A percentile compares a stretch with the other conserved stretches of the same genome.
These are phyloP conservation scores for Saitozyma sp. DNA, from an alignment of 768 basidiomycete species.

Conservation along the genomic window DNA sequence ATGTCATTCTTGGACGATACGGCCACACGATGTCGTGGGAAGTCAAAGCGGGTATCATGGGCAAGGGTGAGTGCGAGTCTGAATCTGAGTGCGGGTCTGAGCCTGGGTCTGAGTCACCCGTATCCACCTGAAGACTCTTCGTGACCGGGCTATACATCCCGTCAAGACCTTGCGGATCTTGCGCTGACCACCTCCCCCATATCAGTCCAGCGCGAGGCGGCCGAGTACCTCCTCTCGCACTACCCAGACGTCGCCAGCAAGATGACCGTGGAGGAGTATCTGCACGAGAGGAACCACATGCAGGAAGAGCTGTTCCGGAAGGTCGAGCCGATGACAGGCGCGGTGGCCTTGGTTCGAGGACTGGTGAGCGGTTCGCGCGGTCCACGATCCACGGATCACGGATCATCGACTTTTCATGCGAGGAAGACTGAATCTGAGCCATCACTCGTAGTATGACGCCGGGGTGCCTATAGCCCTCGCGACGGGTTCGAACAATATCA, in stretches of 20 bases:
- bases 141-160: too few species aligned
- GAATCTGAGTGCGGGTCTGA: too few species aligned
- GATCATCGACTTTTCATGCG: not conserved
- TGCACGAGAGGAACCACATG: slow-evolving; percentile 35
- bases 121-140: not conserved
- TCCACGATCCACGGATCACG: not conserved
- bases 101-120: not conserved
- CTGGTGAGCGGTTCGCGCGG: slow-evolving; percentile 33
- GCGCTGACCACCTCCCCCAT: not conserved
- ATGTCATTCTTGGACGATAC: slow-evolving; percentile 45
- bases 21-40: slow-evolving; percentile 48
- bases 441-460: slow-evolving; percentile 33
- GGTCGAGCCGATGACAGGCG: slow-evolving; percentile 46
- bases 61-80: slow-evolving; percentile 33
- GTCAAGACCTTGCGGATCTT: not conserved
- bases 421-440: not conserved
- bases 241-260: slow-evolving; percentile 40
- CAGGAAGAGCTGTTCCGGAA: slow-evolving; percentile 42
- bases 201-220: slow-evolving; percentile 29
- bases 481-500: slow-evolving; percentile 39
- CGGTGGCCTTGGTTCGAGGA: slow-evolving; percentile 39
- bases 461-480: slow-evolving; percentile 50
- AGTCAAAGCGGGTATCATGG: slow-evolving; percentile 50
- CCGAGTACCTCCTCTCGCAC: slow-evolving; percentile 34
- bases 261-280: slow-evolving; percentile 43